A percentile compares a stretch with the other conserved stretches of the same genome.
phyloP scores from a whole-genome alignment of 83 land plant species.

The Picea engelmannii region DNA sequence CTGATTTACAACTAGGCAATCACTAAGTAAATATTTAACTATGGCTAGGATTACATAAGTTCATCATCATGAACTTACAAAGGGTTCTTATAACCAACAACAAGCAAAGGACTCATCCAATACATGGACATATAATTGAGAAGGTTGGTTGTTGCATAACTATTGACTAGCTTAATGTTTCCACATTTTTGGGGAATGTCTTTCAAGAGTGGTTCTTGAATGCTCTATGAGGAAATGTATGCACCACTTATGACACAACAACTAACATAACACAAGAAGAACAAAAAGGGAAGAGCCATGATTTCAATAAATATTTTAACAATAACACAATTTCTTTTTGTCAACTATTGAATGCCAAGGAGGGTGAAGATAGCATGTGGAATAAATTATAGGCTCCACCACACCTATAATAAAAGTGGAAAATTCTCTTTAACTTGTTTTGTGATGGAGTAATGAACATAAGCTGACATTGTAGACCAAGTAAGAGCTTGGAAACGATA shows the following conservation, averaged over 20 bases:
- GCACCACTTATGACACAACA: slow-evolving; percentile 18
- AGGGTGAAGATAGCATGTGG: slow-evolving; percentile 22
- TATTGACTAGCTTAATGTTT: not conserved
- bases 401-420: slow-evolving; percentile 15
- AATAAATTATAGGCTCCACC: slow-evolving; percentile 37
- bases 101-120: slow-evolving; percentile 71
- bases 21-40: no score
- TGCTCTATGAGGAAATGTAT: not conserved
- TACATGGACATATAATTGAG: slow-evolving; percentile 58
- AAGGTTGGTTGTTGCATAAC: slow-evolving; percentile 39
- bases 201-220: slow-evolving; percentile 43
- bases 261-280: slow-evolving; percentile 27
- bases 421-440: slow-evolving; percentile 16
- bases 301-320: slow-evolving; percentile 17
- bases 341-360: slow-evolving; percentile 18
- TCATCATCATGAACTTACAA: slow-evolving; percentile 22
- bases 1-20: no score
- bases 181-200: slow-evolving; percentile 7
- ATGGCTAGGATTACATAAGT: no score
- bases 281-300: slow-evolving; percentile 22
- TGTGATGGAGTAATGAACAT: not conserved
- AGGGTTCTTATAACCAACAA: slow-evolving; percentile 50
- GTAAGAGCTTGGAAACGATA: not conserved
- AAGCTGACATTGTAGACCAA: not conserved
- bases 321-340: not conserved